A percentile compares a stretch with the other conserved stretches of the same genome.
Conservation (phyloP, 176 grass and related monocot genomes). For the Juncus effusus region DNA sequence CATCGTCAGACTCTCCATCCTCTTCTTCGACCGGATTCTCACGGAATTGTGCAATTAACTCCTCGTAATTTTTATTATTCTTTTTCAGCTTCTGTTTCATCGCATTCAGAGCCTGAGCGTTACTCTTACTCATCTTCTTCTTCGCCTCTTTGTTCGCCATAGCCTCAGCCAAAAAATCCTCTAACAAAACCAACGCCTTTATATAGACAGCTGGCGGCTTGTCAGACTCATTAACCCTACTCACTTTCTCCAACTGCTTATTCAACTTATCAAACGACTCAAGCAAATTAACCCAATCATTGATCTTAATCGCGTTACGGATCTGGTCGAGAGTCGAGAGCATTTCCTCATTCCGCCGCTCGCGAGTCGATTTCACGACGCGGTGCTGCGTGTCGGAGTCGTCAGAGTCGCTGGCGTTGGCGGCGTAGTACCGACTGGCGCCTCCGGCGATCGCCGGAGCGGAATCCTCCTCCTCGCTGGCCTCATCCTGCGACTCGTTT, state of each 20-base stretch:
- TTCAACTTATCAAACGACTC: slow-evolving; percentile 94
- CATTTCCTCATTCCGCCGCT: slow-evolving; percentile 90
- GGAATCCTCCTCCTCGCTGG: not conserved
- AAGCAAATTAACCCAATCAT: slow-evolving; percentile 87
- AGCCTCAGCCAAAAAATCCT: slow-evolving; percentile 84
- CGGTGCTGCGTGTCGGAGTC: slow-evolving; percentile 69
- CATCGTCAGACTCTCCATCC: slow-evolving; percentile 42
- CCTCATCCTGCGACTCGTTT: not conserved
- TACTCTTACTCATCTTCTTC: slow-evolving; percentile 99
- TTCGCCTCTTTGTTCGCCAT: slow-evolving; percentile 95
- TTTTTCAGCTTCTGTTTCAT: slow-evolving; percentile 97
- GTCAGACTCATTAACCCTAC: slow-evolving; percentile 76
- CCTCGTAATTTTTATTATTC: slow-evolving; percentile 93
- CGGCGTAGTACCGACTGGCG: slow-evolving; percentile 48
- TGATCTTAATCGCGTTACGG: slow-evolving; percentile 95
- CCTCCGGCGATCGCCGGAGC: not conserved
- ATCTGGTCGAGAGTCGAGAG: slow-evolving; percentile 79
- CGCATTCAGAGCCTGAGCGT: slow-evolving; percentile 67
- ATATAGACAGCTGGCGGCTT: slow-evolving; percentile 74
- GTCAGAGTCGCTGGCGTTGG: slow-evolving; percentile 49
- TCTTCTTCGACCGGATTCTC: slow-evolving; percentile 64
- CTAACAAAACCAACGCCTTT: slow-evolving; percentile 73
- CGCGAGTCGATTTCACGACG: slow-evolving; percentile 61
- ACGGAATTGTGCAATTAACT: slow-evolving; percentile 56
- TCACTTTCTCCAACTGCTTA: slow-evolving; percentile 95